Evolutionary conservation across 2,329 filamentous ascomycete genomes (phyloP).

Genomic region (Cladosporium austrohemisphaericum): DNA sequence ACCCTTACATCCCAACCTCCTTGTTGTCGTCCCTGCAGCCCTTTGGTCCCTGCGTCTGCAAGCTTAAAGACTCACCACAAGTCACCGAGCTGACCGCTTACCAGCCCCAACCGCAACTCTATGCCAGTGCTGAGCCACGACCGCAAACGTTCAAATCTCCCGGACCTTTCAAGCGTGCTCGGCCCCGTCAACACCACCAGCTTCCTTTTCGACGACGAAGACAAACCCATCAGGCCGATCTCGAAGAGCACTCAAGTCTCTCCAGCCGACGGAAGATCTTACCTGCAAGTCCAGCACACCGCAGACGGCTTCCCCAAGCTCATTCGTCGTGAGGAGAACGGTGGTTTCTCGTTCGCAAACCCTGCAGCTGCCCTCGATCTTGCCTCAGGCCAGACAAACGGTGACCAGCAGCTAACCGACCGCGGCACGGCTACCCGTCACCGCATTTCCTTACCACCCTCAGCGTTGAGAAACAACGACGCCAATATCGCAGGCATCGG

Average conservation of each 20-base stretch:
- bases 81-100: neutral
- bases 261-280: constrained; percentile 64
- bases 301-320: constrained; percentile 87
- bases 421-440: constrained; percentile 48
- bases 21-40: too few relatives aligned
- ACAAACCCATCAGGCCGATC: constrained; percentile 41
- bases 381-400: constrained; percentile 63
- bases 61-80: too few relatives aligned
- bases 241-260: constrained; percentile 38
- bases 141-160: constrained; percentile 58
- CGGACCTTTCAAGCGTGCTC: constrained; percentile 51
- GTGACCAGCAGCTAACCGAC: constrained; percentile 59
- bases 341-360: constrained; percentile 69
- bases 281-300: constrained; percentile 66
- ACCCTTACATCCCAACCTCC: too few relatives aligned
- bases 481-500: constrained; percentile 36
- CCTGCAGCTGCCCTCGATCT: constrained; percentile 73
- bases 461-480: constrained; percentile 31
- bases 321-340: constrained; percentile 59
- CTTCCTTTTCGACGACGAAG: constrained; percentile 76
- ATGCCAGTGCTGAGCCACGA: constrained; percentile 79
- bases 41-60: too few relatives aligned
- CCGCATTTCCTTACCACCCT: constrained; percentile 39
- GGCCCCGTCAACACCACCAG: constrained; percentile 82
- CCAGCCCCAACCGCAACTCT: constrained; percentile 81